Conservation (phyloP, 805 yeast species). For the Pichia cabralensis region DNA sequence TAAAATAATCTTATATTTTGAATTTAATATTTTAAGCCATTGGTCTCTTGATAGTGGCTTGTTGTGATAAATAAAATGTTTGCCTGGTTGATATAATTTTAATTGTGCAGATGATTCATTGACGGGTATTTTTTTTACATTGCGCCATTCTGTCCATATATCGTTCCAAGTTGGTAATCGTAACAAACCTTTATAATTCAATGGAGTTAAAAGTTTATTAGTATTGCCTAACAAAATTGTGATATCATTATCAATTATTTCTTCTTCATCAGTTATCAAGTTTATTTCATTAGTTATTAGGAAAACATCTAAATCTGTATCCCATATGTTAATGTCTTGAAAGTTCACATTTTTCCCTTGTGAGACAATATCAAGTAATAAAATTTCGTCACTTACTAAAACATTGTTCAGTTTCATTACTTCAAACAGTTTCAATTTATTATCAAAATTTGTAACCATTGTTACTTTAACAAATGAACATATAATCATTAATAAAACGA, state of each 20-base stretch:
- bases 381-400: constrained; percentile 23
- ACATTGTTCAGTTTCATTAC: constrained; percentile 20
- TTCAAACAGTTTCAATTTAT: constrained; percentile 18
- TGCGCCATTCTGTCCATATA: constrained; percentile 16
- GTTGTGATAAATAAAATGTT: constrained; percentile 19
- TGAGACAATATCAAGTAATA: constrained; percentile 24
- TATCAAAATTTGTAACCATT: constrained; percentile 20
- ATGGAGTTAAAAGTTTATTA: constrained; percentile 22
- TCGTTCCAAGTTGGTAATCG: constrained; percentile 11
- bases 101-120: constrained; percentile 22
- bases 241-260: constrained; percentile 12
- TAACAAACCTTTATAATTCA: constrained; percentile 21
- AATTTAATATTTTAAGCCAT: constrained; percentile 22
- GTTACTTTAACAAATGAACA: constrained; percentile 14
- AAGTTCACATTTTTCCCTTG: constrained; percentile 19
- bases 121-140: constrained; percentile 10
- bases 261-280: background rate
- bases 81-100: constrained; percentile 23
- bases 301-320: constrained; percentile 26
- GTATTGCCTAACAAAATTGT: constrained; percentile 27
- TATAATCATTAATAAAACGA: constrained; percentile 5
- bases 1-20: constrained; percentile 20
- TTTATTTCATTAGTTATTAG: constrained; percentile 18
- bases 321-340: constrained; percentile 25
- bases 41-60: constrained; percentile 17